These are phyloP conservation scores for Phaeosphaeriaceae sp. DNA, from an alignment of 2,329 filamentous ascomycete genomes.

Conservation along the genomic window DNA sequence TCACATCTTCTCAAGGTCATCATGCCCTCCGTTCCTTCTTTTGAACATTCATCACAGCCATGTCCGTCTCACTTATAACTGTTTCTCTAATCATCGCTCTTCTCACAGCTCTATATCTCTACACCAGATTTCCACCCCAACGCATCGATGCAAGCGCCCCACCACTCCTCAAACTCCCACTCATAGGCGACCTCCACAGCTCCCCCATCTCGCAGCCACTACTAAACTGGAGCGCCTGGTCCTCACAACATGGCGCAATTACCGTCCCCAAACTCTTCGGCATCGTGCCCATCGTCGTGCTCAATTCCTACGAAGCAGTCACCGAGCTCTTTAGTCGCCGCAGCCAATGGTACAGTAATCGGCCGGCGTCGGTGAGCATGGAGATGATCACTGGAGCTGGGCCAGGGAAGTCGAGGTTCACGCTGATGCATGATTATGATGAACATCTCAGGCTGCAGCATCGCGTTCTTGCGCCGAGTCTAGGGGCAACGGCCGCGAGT, in stretches of 20 bases:
- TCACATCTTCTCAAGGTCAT: no score
- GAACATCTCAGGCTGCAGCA: conserved; percentile 16
- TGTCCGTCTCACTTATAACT: no score
- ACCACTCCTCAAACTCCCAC: conserved; percentile 12
- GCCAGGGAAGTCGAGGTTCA: conserved; percentile 14
- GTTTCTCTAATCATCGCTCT: no score
- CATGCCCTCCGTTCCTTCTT: no score
- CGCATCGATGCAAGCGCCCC: conserved; percentile 1
- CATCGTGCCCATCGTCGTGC: conserved; percentile 14
- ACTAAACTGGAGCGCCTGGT: conserved; percentile 14
- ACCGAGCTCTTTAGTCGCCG: conserved; percentile 17
- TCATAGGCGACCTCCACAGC: conserved; percentile 14
- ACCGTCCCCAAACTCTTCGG: conserved; percentile 11
- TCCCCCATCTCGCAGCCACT: conserved; percentile 12
- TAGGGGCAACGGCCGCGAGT: conserved; percentile 11
- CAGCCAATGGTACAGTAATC: conserved; percentile 16
- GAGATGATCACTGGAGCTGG: conserved; percentile 16
- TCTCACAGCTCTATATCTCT: neutral
- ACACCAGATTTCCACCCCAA: neutral
- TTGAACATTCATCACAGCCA: no score
- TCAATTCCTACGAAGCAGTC: conserved; percentile 15
- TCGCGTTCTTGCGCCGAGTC: conserved; percentile 14
- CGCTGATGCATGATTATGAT: conserved; percentile 18
- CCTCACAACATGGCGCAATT: conserved; percentile 11
- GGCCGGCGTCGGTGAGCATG: conserved; percentile 16